Evolutionary conservation across 75 land plant species (phyloP), one percentile per base, ranked within the genome.

Genomic region (Pseudotsuga menziesii): DNA sequence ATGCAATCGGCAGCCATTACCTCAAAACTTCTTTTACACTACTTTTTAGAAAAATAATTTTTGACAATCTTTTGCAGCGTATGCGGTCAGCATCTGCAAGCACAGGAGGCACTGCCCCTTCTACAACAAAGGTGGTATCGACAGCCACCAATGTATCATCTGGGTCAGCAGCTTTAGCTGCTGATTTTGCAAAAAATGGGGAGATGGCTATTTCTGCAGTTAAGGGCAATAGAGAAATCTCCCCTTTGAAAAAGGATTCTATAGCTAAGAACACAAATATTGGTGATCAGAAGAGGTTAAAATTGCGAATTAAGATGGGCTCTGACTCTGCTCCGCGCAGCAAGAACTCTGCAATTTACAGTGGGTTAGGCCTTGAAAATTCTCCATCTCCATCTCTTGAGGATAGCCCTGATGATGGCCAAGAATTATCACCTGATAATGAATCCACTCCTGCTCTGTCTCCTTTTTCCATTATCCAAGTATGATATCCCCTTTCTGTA

Each of bases 331-430:
- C 75, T 63, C 55, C 79, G 20, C 78, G 87, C 57, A 76, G 63
- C 58, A 89, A 88, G 54, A 91, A 88, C 79, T 85, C 90, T 69
- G 91, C 88, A 59, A 82, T 94, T 17, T 92, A 94, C 72, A 91
- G 87, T 85, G 92, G 88, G 25, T 86, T 94, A 76, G 90, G 97
- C 58, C 88, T 94, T 56, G 82, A 83, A 64, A 76, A 79, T 58
- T 89, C 89, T 59, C 90, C 97, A 62, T 89, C 91, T 66, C 79
- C 86, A 16, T 88, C 97, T 23, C 61, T 80, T 26, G 90, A 84
- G 52, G 88, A 86, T 59, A 88, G 87, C 62, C 84, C 76, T 3
- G 79, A 84, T 71, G 88, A 88, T 60, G 82, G 85, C 52, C 84
- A 78, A 56, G 83, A 69, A n/a, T 27, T 74, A 25, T 77, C 78